A percentile compares a stretch with the other conserved stretches of the same genome.
These are phyloP conservation scores for Potentilla sterilis DNA, from an alignment of 306 rosid genomes.

Conservation along the genomic window DNA sequence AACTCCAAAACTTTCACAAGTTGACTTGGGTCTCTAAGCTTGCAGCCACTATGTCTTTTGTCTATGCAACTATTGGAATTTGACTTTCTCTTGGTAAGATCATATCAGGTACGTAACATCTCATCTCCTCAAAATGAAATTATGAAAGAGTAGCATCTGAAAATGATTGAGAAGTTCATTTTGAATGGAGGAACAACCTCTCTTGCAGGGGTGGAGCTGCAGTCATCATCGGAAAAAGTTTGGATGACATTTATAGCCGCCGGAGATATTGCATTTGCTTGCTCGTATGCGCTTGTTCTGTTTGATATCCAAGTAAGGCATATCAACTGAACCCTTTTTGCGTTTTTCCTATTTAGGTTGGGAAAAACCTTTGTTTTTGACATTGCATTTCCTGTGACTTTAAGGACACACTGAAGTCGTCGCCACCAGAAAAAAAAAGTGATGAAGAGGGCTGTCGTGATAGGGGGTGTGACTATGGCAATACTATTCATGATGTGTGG, in stretches of 20 bases:
- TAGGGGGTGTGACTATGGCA: slow-evolving; percentile 51
- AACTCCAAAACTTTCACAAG: slow-evolving; percentile 50
- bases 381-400: background rate
- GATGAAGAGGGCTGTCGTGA: slow-evolving; percentile 47
- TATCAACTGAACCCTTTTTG: slow-evolving; percentile 7
- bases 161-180: background rate
- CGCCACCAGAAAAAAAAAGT: slow-evolving; percentile 66
- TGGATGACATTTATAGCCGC: slow-evolving; percentile 53
- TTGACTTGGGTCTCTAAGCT: slow-evolving; percentile 47
- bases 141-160: background rate
- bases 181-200: slow-evolving; percentile 36
- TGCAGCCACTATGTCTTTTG: slow-evolving; percentile 56
- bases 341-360: background rate
- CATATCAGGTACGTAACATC: slow-evolving; percentile 31
- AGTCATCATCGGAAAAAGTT: slow-evolving; percentile 39
- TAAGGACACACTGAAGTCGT: slow-evolving; percentile 67
- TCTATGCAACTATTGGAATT: slow-evolving; percentile 44
- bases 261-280: slow-evolving; percentile 62
- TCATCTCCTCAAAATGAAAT: background rate
- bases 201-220: slow-evolving; percentile 27
- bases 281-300: slow-evolving; percentile 32
- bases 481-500: slow-evolving; percentile 44
- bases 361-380: slow-evolving; percentile 26
- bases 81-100: slow-evolving; percentile 48
- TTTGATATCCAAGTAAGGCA: slow-evolving; percentile 49